Evolutionary conservation across 2,329 filamentous ascomycete species (phyloP), one percentile per base, ranked within the genome.

Genomic region (Aureobasidium sp.): DNA sequence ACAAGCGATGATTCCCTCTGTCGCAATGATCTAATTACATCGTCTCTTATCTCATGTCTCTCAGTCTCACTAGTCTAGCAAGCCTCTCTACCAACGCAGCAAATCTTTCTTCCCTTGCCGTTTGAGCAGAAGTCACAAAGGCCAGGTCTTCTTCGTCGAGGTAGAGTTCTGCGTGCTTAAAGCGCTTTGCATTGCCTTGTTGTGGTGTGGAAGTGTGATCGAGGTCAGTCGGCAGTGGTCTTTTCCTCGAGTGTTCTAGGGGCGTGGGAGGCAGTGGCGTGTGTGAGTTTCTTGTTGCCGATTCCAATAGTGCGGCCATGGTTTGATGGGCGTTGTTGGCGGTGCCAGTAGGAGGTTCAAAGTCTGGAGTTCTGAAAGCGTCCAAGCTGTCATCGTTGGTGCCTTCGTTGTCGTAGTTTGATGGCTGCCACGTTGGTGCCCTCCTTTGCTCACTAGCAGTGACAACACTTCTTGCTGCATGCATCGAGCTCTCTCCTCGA

Each of bases 141-240:
- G 44, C 20, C 9, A 44, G 53, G 20, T 61, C 58, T 4, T 45
- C 58, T n/a, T 61, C 58, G 11, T 61, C 58, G 20, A 61, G 58
- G 45, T 61, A 61, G 9, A 52, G 27, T n/a, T 61, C 58, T n/a
- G 58, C 58, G 20, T 61, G 39, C 27, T 41, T 52, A 7, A 53
- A 37, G 5, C 39, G 22, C 53, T 47, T 58, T 4, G n/a, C 17
- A 5, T 51, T 58, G 41, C 27, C 27, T 14, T 41, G 36, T 31
- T 27, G 51, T 55, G 17, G n/a, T n/a, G 25, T n/a, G 31, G 29
- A 31, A 20, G 27, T 49, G 12, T 31, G 17, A 4, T 57, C 15
- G 8, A 57, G 15, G 8, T 57, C 39, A 17, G 11, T 34, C 1
- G 42, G 42, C 1, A 27, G 22, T 17, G 42, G 27, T 27, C 55